Conservation (phyloP, 768 basidiomycete species). For the Atractiella rhizophila region DNA sequence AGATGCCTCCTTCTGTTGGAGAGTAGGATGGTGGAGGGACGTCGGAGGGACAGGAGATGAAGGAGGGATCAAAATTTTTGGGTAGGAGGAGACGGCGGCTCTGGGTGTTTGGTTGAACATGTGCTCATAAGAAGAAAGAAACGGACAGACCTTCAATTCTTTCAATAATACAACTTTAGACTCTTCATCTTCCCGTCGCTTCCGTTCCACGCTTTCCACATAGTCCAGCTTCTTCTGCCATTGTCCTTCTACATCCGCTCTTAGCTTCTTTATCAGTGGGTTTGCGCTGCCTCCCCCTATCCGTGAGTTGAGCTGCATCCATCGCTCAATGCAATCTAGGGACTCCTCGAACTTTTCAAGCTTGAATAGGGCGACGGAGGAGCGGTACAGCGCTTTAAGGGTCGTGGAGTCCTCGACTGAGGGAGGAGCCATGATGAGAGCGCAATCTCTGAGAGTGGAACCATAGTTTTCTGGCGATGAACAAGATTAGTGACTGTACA, state of each 20-base stretch:
- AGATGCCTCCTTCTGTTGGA: conserved; percentile 32
- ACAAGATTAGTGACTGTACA: no score
- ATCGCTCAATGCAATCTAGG: conserved; percentile 46
- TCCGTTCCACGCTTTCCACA: conserved; percentile 17
- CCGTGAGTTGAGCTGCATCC: no score
- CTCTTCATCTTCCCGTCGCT: conserved; percentile 17
- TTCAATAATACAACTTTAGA: background rate
- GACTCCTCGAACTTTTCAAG: conserved; percentile 57
- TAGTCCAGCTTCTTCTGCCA: conserved; percentile 21
- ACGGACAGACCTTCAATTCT: conserved; percentile 1
- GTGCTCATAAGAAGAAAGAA: no score
- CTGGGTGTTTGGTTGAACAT: conserved; percentile 27
- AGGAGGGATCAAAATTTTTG: no score
- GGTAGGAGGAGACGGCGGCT: conserved; percentile 43
- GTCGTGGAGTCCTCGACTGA: conserved; percentile 29
- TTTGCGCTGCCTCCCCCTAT: no score
- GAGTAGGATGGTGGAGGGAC: conserved; percentile 26
- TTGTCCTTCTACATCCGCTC: conserved; percentile 26
- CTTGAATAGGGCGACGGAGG: conserved; percentile 45
- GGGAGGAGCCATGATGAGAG: conserved; percentile 30
- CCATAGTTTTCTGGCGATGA: conserved; percentile 55
- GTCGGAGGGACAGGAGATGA: conserved; percentile 22
- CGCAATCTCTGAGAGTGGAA: conserved; percentile 60
- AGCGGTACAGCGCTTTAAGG: conserved; percentile 69
- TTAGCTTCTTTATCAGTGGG: no score